These are phyloP conservation scores for Ceriops tagal DNA, from an alignment of 345 rosid genomes.

Conservation along the genomic window DNA sequence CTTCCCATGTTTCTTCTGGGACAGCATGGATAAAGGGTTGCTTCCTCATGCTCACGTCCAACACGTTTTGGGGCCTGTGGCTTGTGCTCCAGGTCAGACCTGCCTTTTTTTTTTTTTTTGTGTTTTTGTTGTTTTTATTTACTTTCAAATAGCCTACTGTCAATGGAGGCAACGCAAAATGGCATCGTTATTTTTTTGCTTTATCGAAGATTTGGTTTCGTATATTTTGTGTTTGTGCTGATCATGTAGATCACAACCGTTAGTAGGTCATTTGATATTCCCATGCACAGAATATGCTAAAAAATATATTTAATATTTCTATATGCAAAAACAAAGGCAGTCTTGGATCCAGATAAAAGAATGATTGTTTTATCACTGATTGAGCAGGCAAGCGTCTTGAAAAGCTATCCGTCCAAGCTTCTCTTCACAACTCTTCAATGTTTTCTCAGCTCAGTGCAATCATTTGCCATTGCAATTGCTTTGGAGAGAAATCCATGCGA, in stretches of 20 bases:
- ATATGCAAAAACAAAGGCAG: no score
- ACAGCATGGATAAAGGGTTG: constrained; percentile 77
- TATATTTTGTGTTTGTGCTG: no score
- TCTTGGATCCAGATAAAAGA: no score
- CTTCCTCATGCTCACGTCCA: constrained; percentile 75
- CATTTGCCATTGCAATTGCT: constrained; percentile 68
- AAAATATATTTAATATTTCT: no score
- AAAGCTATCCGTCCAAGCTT: constrained; percentile 75
- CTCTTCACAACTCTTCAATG: constrained; percentile 78
- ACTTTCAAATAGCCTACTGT: not conserved
- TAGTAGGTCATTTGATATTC: no score
- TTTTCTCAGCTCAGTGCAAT: constrained; percentile 66
- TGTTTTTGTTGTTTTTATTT: not conserved
- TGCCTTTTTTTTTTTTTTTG: not conserved
- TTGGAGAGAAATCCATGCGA: constrained; percentile 63
- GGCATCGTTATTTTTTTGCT: no score
- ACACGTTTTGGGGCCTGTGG: constrained; percentile 74
- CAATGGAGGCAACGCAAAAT: no score
- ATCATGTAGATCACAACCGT: no score
- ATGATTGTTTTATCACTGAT: not conserved
- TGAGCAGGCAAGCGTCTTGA: constrained; percentile 55
- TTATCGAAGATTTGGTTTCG: no score
- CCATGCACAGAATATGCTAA: no score
- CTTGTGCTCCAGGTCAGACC: constrained; percentile 69
- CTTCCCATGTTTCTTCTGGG: constrained; percentile 37